Base-by-base conservation (phyloP, 2,329 filamentous ascomycete species). In the Alternaria viburni region DNA sequence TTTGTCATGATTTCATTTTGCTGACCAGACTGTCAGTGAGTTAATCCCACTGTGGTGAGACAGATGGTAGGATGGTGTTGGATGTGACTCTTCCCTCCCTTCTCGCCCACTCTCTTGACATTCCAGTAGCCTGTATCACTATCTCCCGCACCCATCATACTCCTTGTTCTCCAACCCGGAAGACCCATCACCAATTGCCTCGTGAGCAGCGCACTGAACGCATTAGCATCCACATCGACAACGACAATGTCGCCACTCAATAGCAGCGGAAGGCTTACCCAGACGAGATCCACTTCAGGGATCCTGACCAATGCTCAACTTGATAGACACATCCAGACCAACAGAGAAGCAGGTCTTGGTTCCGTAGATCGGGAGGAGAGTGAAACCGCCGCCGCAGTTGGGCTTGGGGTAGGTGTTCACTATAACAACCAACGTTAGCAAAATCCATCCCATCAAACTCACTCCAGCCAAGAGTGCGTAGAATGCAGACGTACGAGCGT, bases 91-190 rank as follows among this genome's bases (percentile, higher is more conserved):
- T 21, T 21, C 21, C 21, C 21, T 21, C 21, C 21, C 21, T 21
- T 21, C 21, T 21, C 21, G 21, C 21, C 4, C 21, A 21, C 21
- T 21, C 21, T 21, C 21, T 21, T 21, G 21, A 0, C 15, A 17
- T n/a, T 0, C 32, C 32, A 41, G 15, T 5, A 10, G 8, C 36
- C 8, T 2, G 4, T 17, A 41, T 41, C 15, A 10, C n/a, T 0
- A 41, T 41, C 36, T 17, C 36, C 11, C n/a, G 0, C 5, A 17
- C 36, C n/a, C 4, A 41, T 41, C 15, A 0, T 41, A 0, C 17
- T 17, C 36, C 8, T 17, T n/a, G 0, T 17, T 0, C 8, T 0
- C 36, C n/a, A 1, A 41, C 0, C 15, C n/a, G 15, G 0, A 17
- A 41, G n/a, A 0, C 0, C 32, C 1, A 41, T 0, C 15, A 0